Conservation (phyloP, 1,139 yeast genomes). For the Yamadazyma diospyri region DNA sequence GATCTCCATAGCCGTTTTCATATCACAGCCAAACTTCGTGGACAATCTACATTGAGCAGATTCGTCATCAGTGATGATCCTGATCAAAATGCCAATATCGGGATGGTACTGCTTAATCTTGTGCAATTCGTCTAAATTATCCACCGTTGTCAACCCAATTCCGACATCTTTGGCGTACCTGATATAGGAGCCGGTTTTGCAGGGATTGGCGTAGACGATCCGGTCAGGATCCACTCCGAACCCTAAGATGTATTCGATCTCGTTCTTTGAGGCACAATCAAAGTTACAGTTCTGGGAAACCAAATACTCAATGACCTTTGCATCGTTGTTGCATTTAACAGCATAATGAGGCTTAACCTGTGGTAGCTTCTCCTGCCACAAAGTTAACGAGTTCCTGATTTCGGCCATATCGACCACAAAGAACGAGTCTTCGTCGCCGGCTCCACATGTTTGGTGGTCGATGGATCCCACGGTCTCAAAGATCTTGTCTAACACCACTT, state of each 20-base stretch:
- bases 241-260: slow-evolving; percentile 64
- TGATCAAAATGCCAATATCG: slow-evolving; percentile 61
- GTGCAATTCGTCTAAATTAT: slow-evolving; percentile 78
- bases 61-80: slow-evolving; percentile 89
- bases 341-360: slow-evolving; percentile 84
- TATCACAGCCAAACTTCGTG: slow-evolving; percentile 83
- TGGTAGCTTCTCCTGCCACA: slow-evolving; percentile 69
- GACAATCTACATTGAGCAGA: slow-evolving; percentile 84
- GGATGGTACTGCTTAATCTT: slow-evolving; percentile 73
- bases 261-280: slow-evolving; percentile 91
- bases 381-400: slow-evolving; percentile 52
- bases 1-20: slow-evolving; percentile 52
- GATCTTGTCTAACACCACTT: not conserved
- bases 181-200: slow-evolving; percentile 79
- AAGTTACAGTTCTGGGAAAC: slow-evolving; percentile 68
- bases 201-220: slow-evolving; percentile 91
- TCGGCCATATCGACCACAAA: slow-evolving; percentile 85
- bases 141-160: slow-evolving; percentile 81
- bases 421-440: slow-evolving; percentile 85
- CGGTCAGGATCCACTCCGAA: slow-evolving; percentile 62
- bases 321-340: slow-evolving; percentile 87
- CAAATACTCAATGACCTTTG: slow-evolving; percentile 54
- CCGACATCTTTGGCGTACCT: slow-evolving; percentile 58
- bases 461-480: slow-evolving; percentile 19
- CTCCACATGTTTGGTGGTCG: slow-evolving; percentile 59